Base-by-base conservation (phyloP, 2,329 filamentous ascomycete genomes). In the Bretziella fagacearum region DNA sequence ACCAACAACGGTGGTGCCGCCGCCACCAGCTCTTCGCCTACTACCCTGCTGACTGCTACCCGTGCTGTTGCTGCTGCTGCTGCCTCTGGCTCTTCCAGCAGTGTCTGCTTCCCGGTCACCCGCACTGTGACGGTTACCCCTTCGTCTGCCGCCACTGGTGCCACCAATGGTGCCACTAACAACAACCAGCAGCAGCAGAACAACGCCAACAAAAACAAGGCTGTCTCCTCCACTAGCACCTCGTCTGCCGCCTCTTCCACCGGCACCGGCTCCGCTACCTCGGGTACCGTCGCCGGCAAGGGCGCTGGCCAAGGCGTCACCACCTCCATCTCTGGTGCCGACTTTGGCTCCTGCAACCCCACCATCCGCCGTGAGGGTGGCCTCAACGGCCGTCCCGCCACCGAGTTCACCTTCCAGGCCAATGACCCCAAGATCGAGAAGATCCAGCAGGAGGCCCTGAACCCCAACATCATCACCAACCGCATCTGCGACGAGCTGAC, bases 401-500 rank as follows among this genome's bases (percentile, higher is more conserved):
- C 64, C 48, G 77, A 80, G 60, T 75, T 71, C 61, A 80, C 78
- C 44, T 83, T 82, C 71, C 74, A 79, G 60, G 71, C 79, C 44
- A 70, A 70, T 41, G 78, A 82, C 57, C 63, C 73, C 6, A 62
- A 72, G 15, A 70, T 79, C 49, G 70, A 73, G 53, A 64, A 74
- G 56, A 58, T 58, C 50, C 77, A 82, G 61, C 62, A 75, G 55
- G 78, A 81, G 57, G 77, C 77, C 6, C 65, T 81, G 39, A 81
- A 82, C 71, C 77, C 77, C 48, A 73, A 74, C 64, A 82, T 82
- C 66, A 82, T 82, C 65, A 79, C 76, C 58, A 81, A 79, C 68
- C 71, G 76, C 52, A 75, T 82, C 59, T 77, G 74, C 61, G 77
- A 82, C 60, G 75, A 81, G 63, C 68, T 82, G 50, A 69, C 61